Base-by-base conservation (phyloP, 768 basidiomycete species). In the Podaxis sp. region DNA sequence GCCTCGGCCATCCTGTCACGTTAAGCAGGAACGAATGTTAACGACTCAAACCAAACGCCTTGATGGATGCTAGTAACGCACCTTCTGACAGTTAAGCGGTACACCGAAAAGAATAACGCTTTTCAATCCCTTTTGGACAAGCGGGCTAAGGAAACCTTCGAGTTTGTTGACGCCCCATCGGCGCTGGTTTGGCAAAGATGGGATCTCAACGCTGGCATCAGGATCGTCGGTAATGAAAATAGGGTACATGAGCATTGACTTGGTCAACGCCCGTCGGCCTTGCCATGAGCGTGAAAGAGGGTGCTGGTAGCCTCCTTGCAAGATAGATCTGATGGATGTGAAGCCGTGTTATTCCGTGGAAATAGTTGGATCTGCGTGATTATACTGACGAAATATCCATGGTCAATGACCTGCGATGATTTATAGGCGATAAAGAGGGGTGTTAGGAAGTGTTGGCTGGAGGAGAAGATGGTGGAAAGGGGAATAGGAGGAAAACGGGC, bases 191-290 rank as follows among this genome's bases (percentile, higher is more conserved):
- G 95, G 96, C 8, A 98, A 79, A 22, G 86, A 81, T 0, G 83
- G 70, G 66, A 99, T 95, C 64, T 85, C 82, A 55, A 89, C 87
- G 72, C 86, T 84, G 6, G 94, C 93, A 63, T 95, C 83, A 1
- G 94, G 89, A 63, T 98, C 94, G 75, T 99, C 96, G 17, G 95
- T 95, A 69, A 99, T 91, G 74, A 99, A 98, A 70, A 99, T 95
- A 6, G 97, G 97, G 75, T 99, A 99, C 92, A 98, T 98, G 75
- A 99, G 84, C 95, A 98, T 97, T 66, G 86, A 84, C 73, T 94
- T 96, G 26, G 89, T 88, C 70, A 96, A 84, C 62, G 85, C 82
- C 53, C 90, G 87, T 62, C 86, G 85, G 26, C 85, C 82, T 76
- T 99, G 96, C 88, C 92, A 96, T 77, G 86, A 82, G 22, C 96